A percentile compares a stretch with the other conserved stretches of the same genome.
Evolutionary conservation across 805 yeast genomes (phyloP).

Genomic region (Saitoella complicata): DNA sequence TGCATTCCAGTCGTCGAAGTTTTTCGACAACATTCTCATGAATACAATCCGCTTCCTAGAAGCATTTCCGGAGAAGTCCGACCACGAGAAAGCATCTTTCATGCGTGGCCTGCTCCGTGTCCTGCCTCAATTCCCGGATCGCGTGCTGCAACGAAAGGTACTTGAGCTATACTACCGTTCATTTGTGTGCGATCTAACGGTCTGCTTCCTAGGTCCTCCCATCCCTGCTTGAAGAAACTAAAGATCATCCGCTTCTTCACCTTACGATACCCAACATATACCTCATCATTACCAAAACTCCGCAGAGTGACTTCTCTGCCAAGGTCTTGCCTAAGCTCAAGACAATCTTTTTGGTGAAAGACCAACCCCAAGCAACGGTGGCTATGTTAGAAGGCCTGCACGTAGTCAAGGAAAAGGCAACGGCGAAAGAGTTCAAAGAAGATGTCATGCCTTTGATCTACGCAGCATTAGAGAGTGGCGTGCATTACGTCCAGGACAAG

Average conservation of each 20-base stretch:
- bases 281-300: too few relatives aligned
- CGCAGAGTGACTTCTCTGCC: too few relatives aligned
- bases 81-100: slow-evolving; percentile 51
- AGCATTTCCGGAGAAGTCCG: slow-evolving; percentile 59
- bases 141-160: slow-evolving; percentile 47
- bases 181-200: too few relatives aligned
- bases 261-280: too few relatives aligned
- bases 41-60: slow-evolving; percentile 69
- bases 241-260: too few relatives aligned
- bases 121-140: slow-evolving; percentile 42
- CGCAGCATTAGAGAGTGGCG: slow-evolving; percentile 19
- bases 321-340: too few relatives aligned
- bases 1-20: slow-evolving; percentile 53
- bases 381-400: too few relatives aligned
- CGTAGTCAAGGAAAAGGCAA: too few relatives aligned
- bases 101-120: slow-evolving; percentile 44
- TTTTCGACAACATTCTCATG: slow-evolving; percentile 69
- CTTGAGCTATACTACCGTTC: slow-evolving; percentile 17
- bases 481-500: slow-evolving; percentile 34
- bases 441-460: slow-evolving; percentile 30
- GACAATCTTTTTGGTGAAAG: too few relatives aligned
- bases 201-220: slow-evolving; percentile 23
- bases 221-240: slow-evolving; percentile 32
- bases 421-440: not conserved
- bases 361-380: too few relatives aligned